phyloP scores from a whole-genome alignment of 345 rosid genomes.

The Balakata baccata region DNA sequence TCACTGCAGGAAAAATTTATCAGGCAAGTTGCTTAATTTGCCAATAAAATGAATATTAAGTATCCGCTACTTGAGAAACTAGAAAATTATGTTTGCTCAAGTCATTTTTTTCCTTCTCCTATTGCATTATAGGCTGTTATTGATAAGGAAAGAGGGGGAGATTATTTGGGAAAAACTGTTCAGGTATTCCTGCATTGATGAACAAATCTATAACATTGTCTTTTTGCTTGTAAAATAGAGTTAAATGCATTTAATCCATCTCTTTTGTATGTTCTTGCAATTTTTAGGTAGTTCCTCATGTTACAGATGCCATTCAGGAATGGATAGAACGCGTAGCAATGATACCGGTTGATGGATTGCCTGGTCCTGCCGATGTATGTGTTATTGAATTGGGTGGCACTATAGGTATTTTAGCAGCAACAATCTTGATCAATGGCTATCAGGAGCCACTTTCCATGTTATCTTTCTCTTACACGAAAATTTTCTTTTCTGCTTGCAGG shows the following conservation, averaged over 20 bases:
- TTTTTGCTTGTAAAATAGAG: not conserved
- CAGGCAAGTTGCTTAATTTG: conserved; percentile 47
- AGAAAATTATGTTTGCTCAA: not conserved
- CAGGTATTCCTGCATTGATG: conserved; percentile 52
- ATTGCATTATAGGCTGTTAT: conserved; percentile 55
- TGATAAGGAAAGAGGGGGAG: conserved; percentile 92
- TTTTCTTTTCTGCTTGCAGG: conserved; percentile 46
- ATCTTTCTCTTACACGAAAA: conserved; percentile 7
- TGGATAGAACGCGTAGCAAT: conserved; percentile 86
- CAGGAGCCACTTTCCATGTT: conserved; percentile 13
- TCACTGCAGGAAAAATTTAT: conserved; percentile 86
- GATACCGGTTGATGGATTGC: conserved; percentile 78
- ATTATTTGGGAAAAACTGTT: conserved; percentile 94
- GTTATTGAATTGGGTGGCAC: conserved; percentile 98
- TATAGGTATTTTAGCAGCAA: conserved; percentile 47
- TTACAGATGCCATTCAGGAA: conserved; percentile 94
- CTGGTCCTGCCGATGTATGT: conserved; percentile 90
- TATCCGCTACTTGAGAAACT: not conserved
- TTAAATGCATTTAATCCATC: not conserved
- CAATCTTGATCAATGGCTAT: not conserved
- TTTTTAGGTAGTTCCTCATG: conserved; percentile 88
- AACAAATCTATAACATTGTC: conserved; percentile 2
- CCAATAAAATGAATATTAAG: not conserved
- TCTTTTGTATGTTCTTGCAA: not conserved
- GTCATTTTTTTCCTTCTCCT: not conserved